Conservation (phyloP, 2,329 filamentous ascomycete genomes). For the Penicillium sp. region DNA sequence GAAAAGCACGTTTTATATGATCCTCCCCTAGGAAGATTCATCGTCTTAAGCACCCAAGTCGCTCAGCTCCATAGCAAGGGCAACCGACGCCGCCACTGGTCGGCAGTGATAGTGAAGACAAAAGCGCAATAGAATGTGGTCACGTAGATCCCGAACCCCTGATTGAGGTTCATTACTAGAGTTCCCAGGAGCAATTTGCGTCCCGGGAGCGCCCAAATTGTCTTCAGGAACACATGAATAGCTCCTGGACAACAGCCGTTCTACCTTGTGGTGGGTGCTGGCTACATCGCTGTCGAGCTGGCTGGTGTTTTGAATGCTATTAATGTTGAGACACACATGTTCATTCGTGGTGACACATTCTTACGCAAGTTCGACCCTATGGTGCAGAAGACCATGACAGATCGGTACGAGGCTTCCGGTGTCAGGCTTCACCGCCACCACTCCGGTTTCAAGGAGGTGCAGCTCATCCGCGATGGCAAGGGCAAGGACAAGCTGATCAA, state of each 20-base stretch:
- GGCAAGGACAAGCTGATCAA: conserved; percentile 49
- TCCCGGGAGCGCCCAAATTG: background rate
- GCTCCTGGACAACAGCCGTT: background rate
- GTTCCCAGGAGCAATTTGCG: background rate
- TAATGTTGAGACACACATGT: conserved; percentile 52
- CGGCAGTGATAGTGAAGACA: background rate
- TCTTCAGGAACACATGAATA: background rate
- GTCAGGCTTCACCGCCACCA: conserved; percentile 51
- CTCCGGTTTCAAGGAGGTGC: conserved; percentile 48
- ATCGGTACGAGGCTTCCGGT: conserved; percentile 50
- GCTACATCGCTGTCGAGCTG: conserved; percentile 54
- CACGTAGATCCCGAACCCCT: background rate
- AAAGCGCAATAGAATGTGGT: background rate
- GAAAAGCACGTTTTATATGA: background rate
- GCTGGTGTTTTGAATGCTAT: conserved; percentile 52
- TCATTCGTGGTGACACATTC: conserved; percentile 50
- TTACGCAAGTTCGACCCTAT: conserved; percentile 54
- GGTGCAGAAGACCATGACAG: conserved; percentile 53
- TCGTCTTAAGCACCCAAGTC: background rate
- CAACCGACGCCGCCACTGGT: background rate
- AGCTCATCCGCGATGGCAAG: conserved; percentile 47
- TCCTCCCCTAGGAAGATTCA: too few species aligned
- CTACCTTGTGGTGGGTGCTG: conserved; percentile 52
- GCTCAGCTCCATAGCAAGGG: background rate
- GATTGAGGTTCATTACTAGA: background rate